Base-by-base conservation (phyloP, 441 rosid species). In the Adansonia grandidieri region DNA sequence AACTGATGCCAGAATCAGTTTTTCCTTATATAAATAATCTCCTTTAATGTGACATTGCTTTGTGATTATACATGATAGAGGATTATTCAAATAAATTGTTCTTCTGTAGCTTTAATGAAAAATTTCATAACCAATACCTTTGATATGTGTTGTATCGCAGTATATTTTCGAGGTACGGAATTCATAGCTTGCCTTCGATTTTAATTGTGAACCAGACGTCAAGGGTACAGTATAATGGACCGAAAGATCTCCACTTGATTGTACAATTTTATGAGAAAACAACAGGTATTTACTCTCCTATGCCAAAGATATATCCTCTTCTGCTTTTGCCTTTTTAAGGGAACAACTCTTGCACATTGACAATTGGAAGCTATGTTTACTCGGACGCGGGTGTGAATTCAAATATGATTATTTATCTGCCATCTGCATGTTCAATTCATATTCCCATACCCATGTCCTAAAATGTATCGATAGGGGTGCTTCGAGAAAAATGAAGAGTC, bases 171-270 rank as follows among this genome's bases (percentile, higher is more conserved):
- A 86, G 91, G 80, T 91, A 89, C 78, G 97, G 97, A 71, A 86
- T 94, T 78, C 97, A 87, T 82, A 89, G 94, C 84, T 74, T 94
- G 81, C 98, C 98, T 45, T 85, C 94, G 65, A 82, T 94, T 75
- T 67, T 95, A 19, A 76, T 91, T 80, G 83, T 89, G 57, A 91
- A 91, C 83, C 88, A 86, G 82, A 93, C 92, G 56, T 83, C 86
- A 57, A 90, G 73, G 64, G 80, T 78, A 37, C 86, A 61, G 11
- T 88, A 91, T 81, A 83, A 28, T 22, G 97, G 96, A 74, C 84
- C 80, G 15, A 95, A 90, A 80, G 83, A 85, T 82, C 86, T 93
- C n/a, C 78, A 42, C 57, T 85, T 96, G 17, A 87, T 95, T 10
- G 80, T 89, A 45, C 85, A 87, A 79, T 95, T 93, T 84, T 93